phyloP scores from a whole-genome alignment of 768 basidiomycete species.

The Lyophyllum semitale region DNA sequence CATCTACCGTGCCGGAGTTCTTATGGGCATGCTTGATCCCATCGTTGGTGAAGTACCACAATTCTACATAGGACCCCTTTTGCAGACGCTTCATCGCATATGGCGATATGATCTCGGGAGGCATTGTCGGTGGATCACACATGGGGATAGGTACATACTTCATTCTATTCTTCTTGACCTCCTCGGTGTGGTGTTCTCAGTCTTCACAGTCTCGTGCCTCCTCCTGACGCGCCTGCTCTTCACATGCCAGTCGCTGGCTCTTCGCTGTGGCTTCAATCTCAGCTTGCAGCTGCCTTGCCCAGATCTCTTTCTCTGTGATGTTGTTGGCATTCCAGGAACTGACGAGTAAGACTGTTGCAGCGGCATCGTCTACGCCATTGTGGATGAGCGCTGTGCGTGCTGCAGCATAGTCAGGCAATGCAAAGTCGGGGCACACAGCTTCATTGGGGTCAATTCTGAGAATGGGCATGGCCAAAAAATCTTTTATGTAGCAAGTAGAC shows the following conservation, averaged over 20 bases:
- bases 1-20: too few species aligned
- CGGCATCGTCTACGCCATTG: neutral
- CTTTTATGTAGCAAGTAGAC: neutral
- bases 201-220: neutral
- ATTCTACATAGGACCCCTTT: neutral
- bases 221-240: neutral
- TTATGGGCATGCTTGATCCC: too few species aligned
- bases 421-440: neutral
- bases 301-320: neutral
- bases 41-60: too few species aligned
- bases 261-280: neutral
- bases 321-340: neutral
- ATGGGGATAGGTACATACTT: too few species aligned
- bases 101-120: too few species aligned
- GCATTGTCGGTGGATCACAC: too few species aligned
- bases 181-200: neutral
- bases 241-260: neutral
- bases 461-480: neutral
- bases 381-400: neutral
- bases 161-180: neutral
- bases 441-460: neutral
- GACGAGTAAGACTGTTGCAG: neutral
- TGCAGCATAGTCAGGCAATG: neutral
- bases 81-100: too few species aligned
- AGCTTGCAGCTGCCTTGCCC: neutral